Conservation (phyloP, 169 alveolate species). For the Plasmodium reichenowi region DNA sequence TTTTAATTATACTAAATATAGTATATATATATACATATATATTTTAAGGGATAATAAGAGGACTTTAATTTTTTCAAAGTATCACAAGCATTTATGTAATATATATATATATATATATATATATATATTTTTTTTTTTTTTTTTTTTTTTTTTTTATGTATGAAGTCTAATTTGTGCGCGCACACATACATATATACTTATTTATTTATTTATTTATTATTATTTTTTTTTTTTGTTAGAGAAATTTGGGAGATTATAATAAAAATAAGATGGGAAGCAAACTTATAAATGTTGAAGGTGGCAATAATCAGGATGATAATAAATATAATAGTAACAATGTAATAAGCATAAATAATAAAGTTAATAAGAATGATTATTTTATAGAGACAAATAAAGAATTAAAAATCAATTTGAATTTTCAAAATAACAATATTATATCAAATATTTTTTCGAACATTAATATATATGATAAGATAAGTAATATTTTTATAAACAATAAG, state of each 20-base stretch:
- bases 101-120: too few species aligned
- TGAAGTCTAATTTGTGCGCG: too few species aligned
- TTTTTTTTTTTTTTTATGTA: background rate
- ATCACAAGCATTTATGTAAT: too few species aligned
- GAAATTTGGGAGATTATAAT: background rate
- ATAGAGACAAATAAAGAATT: conserved; percentile 60
- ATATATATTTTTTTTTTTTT: too few species aligned
- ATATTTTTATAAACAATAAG: conserved; percentile 31
- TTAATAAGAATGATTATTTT: conserved; percentile 16
- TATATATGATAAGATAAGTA: conserved; percentile 26
- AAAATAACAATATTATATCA: conserved; percentile 58
- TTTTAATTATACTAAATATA: too few species aligned
- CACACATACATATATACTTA: background rate
- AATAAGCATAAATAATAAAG: background rate
- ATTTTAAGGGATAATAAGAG: too few species aligned
- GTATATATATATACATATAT: too few species aligned
- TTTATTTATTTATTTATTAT: background rate
- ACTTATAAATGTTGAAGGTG: background rate
- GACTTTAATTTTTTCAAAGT: too few species aligned
- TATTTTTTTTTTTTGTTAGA: conserved; percentile 16
- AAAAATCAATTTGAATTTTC: conserved; percentile 49
- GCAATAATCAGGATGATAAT: background rate
- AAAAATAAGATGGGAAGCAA: conserved; percentile 28
- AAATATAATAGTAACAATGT: too few species aligned
- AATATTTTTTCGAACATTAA: conserved; percentile 64